Evolutionary conservation across 2,329 filamentous ascomycete genomes (phyloP), one percentile per base, ranked within the genome.

Genomic region (Fusarium sp.): DNA sequence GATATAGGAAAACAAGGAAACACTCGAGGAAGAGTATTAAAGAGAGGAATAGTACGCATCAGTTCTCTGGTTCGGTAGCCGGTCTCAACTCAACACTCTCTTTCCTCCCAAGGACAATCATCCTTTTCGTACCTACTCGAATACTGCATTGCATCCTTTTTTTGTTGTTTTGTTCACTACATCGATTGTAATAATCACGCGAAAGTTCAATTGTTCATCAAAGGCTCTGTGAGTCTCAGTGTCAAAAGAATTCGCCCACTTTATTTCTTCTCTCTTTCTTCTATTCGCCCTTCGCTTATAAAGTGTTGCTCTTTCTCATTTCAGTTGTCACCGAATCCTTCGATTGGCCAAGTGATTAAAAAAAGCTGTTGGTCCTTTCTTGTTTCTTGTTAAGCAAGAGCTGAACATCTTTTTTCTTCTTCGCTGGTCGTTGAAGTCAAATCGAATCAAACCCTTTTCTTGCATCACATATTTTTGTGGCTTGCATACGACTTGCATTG

Each of bases 221-320:
- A 60, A 60, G 67, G 26, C 67, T 70, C 67, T 68, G 67, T 31
- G 67, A 70, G 67, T 70, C 67, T 70, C 54, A 51, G 43, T 60
- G 62, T 49, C 44, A 56, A 48, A 55, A 25, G 44, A 37, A 54
- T 57, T 46, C 67, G 45, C 49, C 51, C 57, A 51, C 50, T 63
- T 54, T 70, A 43, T 54, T 68, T 37, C 34, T 37, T 37, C 31
- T 26, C 19, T 25, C 12, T 7, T 58, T 49, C 37, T 41, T 54
- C 42, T 37, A 52, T 48, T 67, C 28, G 45, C 67, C 67, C 48
- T 46, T 70, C 67, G 67, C 67, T 70, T 70, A 70, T 55, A 56
- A 43, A 57, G 53, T 60, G 50, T 64, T 56, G 46, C 41, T 52
- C 37, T 41, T 52, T 21, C 54, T 66, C 31, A 42, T 37, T 43